Base-by-base conservation (phyloP, 2,329 filamentous ascomycete species). In the Penicillium decumbens region DNA sequence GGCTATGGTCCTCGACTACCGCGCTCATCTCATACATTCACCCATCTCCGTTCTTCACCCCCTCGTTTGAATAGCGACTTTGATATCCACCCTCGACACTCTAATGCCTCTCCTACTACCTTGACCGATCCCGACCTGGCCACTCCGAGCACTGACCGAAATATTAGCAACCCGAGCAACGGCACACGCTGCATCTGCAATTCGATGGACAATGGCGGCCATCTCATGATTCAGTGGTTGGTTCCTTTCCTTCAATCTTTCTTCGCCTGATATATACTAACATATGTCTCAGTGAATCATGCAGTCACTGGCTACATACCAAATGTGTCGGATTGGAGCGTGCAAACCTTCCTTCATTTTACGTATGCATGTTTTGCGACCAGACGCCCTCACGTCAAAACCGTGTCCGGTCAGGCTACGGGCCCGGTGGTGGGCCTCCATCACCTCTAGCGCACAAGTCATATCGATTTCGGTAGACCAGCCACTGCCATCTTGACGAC, bases 291-390 rank as follows among this genome's bases (percentile, higher is more conserved):
- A 77, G 82, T 67, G 78, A 81, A 64, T 80, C 77, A 23, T 85
- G 81, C 68, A 77, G 72, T n/a, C 81, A 83, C 57, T 84, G 80
- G 77, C 70, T 81, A 27, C 82, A 85, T 59, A 77, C 77, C 28
- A 72, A 72, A 47, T 85, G 82, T 57, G 73, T 83, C 20, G 80
- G 80, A 1, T 64, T 83, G 13, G 74, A 77, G 48, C 65, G 71
- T 15, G 70, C 73, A 32, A 74, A 72, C 45, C 65, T 77, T 20
- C 67, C 72, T 8, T 72, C 74, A 1, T 66, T 75, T 27, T 79
- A 78, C 55, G 72, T 78, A 10, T 80, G 78, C 60, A 65, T 75
- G 35, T 77, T 77, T 51, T 80, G 78, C 58, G 73, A 71, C 4
- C 69, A 70, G 45, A 75, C 72, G 1, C 72, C 73, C 1, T 65